A percentile compares a stretch with the other conserved stretches of the same genome.
These are phyloP conservation scores for Haematococcus lacustris DNA, from an alignment of 139 green algal genomes.

Conservation along the genomic window DNA sequence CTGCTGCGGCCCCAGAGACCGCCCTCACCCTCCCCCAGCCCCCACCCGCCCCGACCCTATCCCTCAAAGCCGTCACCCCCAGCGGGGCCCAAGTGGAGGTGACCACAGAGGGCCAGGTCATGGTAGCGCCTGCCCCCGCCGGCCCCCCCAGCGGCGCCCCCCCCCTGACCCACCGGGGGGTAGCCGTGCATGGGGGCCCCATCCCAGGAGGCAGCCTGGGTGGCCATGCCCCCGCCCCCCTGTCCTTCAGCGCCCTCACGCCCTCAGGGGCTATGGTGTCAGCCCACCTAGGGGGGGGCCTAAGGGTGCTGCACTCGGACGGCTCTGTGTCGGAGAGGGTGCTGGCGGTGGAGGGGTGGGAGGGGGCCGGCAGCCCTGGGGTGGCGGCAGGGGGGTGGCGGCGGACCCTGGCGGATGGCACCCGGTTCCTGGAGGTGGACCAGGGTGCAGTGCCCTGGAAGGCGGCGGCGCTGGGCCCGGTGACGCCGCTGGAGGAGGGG, in stretches of 20 bases:
- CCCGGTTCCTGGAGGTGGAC: slow-evolving; percentile 28
- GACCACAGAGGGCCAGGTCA: slow-evolving; percentile 28
- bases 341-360: slow-evolving; percentile 14
- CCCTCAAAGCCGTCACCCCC: neutral
- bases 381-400: slow-evolving; percentile 18
- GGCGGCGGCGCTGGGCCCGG: no score
- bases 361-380: neutral
- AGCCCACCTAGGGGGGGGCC: neutral
- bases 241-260: slow-evolving; percentile 33
- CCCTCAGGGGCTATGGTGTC: slow-evolving; percentile 23
- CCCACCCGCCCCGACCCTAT: neutral
- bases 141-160: neutral
- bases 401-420: slow-evolving; percentile 24
- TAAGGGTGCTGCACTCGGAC: slow-evolving; percentile 33
- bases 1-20: no score
- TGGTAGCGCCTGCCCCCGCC: slow-evolving; percentile 10
- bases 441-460: no score
- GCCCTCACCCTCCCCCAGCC: neutral
- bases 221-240: neutral
- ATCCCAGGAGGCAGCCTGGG: slow-evolving; percentile 23
- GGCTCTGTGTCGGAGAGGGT: slow-evolving; percentile 28
- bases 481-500: no score
- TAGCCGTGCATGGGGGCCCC: slow-evolving; percentile 33
- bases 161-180: slow-evolving; percentile 17
- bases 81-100: slow-evolving; percentile 18